Evolutionary conservation across 768 basidiomycete genomes (phyloP).

Genomic region (Macrolepiota fuliginosa): DNA sequence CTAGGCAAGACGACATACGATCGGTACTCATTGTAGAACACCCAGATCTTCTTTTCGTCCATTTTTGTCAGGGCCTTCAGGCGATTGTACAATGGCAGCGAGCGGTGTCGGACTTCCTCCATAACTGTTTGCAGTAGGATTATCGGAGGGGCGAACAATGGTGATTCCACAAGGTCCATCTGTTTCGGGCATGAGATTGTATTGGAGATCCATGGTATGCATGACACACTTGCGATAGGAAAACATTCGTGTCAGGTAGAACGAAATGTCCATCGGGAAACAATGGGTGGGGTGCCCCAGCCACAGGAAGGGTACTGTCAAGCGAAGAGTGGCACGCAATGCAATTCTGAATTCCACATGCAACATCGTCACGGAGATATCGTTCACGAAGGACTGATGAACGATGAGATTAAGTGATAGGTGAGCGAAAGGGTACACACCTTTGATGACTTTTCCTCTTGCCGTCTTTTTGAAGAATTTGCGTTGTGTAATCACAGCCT

Average conservation of each 20-base stretch:
- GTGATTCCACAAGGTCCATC: slow-evolving; percentile 93
- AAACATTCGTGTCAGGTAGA: slow-evolving; percentile 93
- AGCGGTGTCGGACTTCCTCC: slow-evolving; percentile 94
- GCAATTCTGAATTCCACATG: slow-evolving; percentile 80
- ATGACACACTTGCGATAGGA: slow-evolving; percentile 74
- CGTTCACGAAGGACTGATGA: slow-evolving; percentile 82
- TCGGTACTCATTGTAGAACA: slow-evolving; percentile 86
- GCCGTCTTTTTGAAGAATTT: slow-evolving; percentile 98
- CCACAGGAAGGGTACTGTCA: slow-evolving; percentile 50
- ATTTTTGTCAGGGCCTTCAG: slow-evolving; percentile 80
- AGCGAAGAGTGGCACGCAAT: slow-evolving; percentile 47
- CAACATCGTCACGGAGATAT: slow-evolving; percentile 90
- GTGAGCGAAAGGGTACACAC: slow-evolving; percentile 37
- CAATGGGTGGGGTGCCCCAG: slow-evolving; percentile 57
- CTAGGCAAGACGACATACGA: slow-evolving; percentile 49
- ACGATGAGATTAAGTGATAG: not conserved
- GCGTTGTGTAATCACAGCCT: slow-evolving; percentile 75
- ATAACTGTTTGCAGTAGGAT: slow-evolving; percentile 94
- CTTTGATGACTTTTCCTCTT: slow-evolving; percentile 90
- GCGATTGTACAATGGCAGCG: slow-evolving; percentile 89
- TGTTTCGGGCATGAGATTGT: slow-evolving; percentile 27
- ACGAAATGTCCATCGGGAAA: slow-evolving; percentile 76
- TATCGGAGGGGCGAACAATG: slow-evolving; percentile 72
- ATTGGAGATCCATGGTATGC: not conserved
- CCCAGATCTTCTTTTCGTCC: slow-evolving; percentile 83